Base-by-base conservation (phyloP, 495 filamentous ascomycete genomes). In the Penicillium maclennaniae region DNA sequence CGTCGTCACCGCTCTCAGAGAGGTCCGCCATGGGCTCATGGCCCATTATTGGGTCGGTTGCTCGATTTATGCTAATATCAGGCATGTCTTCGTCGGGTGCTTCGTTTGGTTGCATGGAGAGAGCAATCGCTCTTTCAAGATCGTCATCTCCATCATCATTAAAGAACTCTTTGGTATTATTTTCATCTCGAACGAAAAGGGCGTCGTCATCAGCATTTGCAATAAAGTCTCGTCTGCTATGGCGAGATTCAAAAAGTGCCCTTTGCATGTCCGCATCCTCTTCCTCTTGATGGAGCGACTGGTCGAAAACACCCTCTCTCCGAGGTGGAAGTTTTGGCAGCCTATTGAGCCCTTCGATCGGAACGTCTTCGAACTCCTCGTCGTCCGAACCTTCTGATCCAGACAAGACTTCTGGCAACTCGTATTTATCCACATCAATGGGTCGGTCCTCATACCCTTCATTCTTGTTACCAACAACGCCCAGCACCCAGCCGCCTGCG, bases 401-500 rank as follows among this genome's bases (percentile, higher is more conserved):
- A 42, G 82, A 78, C 19, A 82, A 68, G 10, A 66, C 43, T 6
- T 75, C 70, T 21, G 64, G 65, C 31, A 62, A 56, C 17, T 83
- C 87, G 44, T 89, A 65, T 34, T 79, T 80, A 61, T 97, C 92
- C 15, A 97, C 81, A 70, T 96, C 88, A 53, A 98, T 97, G 1
- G 93, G 92, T 62, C 86, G 92, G 47, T 85, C 83, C 43, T 81
- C 78, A 38, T 86, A 75, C 0, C 90, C 90, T 46, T 82, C 79
- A 34, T 87, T 79, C 62, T 87, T 95, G 40, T 90, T 88, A 25
- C 85, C 88, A 19, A 98, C 91, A 34, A 98, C 93, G 40, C 93
- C 93, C 12, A 98, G 74, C 1, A 91, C 91, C 91, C 91, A 98
- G n/a, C 93, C 93, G 39, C 95, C 95, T 69, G 95, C 93, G 8